Base-by-base conservation (phyloP, 2,329 filamentous ascomycete genomes). In the Trichoderma sp. region DNA sequence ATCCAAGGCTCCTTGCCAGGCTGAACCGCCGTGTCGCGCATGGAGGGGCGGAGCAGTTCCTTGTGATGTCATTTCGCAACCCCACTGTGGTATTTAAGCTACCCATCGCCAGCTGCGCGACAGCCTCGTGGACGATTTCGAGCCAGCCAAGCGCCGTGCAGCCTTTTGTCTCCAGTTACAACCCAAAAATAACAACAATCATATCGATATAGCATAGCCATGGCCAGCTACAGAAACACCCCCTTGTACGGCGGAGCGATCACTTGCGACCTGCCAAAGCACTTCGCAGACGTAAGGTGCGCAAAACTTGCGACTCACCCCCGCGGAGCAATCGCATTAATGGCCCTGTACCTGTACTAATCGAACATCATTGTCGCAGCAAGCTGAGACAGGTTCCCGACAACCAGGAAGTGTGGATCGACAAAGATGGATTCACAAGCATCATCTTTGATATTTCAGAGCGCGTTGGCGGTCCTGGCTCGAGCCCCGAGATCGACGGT, bases 371-470 rank as follows among this genome's bases (percentile, higher is more conserved):
- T 51, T 34, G 10, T 56, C 39, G 64, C 71, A 93, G 91, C 81
- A 86, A 86, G 66, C 85, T 94, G 73, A 89, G 91, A 72, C 87
- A 93, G 80, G 89, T 94, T 5, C 91, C 91, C 61, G 90, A 95
- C 78, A 92, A 96, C 79, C 94, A 98, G 82, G 95, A 97, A 83
- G 91, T 97, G 74, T 97, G 90, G 82, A 90, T 97, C 76, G 93
- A 96, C 77, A 86, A 87, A 72, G 86, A 91, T 71, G 94, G 93
- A 60, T 94, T 94, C 79, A 93, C 92, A 3, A 94, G 88, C 80
- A 89, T 97, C 78, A 94, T 97, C 74, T 87, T 97, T 79, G 95
- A 98, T 75, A 93, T 98, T 76, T 91, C 92, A 66, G 91, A 97
- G 82, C 91, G 92, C 68, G 90, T 97, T 26, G 86, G 87, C 70